phyloP scores from a whole-genome alignment of 2,329 filamentous ascomycete genomes.

The Clarireedia hainanense region DNA sequence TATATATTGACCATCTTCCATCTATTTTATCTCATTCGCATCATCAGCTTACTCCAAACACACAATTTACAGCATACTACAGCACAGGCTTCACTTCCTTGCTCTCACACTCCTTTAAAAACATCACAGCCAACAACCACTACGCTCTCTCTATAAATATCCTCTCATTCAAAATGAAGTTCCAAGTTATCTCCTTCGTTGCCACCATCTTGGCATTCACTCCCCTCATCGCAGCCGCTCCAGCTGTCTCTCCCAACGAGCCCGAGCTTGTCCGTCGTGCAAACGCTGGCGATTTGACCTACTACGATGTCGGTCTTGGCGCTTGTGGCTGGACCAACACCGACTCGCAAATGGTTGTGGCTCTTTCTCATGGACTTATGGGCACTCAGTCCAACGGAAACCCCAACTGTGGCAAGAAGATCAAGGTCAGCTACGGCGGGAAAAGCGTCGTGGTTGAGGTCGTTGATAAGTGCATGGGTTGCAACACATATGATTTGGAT shows the following conservation, averaged over 20 bases:
- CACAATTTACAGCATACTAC: not conserved
- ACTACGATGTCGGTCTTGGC: conserved; percentile 61
- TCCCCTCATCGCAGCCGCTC: conserved; percentile 4
- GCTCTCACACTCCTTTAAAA: not conserved
- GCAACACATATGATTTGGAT: conserved; percentile 48
- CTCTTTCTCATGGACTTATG: conserved; percentile 59
- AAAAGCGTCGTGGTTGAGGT: conserved; percentile 50
- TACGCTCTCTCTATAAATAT: not conserved
- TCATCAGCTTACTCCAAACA: not conserved
- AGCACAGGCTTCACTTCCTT: not conserved
- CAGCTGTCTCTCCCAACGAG: conserved; percentile 3
- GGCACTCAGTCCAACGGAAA: conserved; percentile 56
- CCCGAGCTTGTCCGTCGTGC: not conserved
- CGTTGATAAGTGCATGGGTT: conserved; percentile 71
- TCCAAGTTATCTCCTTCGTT: not conserved
- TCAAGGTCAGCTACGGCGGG: conserved; percentile 58
- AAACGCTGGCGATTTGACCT: conserved; percentile 60
- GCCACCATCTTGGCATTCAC: conserved; percentile 1
- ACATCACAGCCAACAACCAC: not conserved
- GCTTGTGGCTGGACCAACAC: conserved; percentile 59
- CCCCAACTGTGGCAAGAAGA: conserved; percentile 60
- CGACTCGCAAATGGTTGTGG: conserved; percentile 53
- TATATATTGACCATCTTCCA: not conserved
- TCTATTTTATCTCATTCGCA: not conserved
- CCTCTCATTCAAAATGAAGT: conserved; percentile 2